Evolutionary conservation across 805 yeast species (phyloP).

Genomic region (Teunomyces tritomae): DNA sequence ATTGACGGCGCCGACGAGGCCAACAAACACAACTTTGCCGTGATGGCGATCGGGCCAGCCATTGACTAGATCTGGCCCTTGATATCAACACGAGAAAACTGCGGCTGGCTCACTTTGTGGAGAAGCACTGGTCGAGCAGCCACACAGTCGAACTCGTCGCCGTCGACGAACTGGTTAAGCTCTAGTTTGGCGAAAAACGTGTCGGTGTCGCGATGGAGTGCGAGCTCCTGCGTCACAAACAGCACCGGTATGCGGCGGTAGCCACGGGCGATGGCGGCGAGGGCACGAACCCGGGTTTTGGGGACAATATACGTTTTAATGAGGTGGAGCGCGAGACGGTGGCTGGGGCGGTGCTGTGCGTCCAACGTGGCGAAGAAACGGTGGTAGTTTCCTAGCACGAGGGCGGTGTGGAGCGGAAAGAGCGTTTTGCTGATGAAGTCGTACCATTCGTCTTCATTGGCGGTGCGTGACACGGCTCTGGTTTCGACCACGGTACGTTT

Average conservation of each 20-base stretch:
- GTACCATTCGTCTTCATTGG: conserved; percentile 14
- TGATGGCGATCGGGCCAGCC: conserved; percentile 74
- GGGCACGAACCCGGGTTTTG: conserved; percentile 56
- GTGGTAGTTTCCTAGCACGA: conserved; percentile 49
- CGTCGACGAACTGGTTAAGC: conserved; percentile 27
- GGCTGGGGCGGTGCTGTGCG: conserved; percentile 1
- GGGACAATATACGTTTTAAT: conserved; percentile 46
- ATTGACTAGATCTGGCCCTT: conserved; percentile 76
- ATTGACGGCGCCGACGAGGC: conserved; percentile 59
- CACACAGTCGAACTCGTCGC: conserved; percentile 29
- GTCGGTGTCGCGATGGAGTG: conserved; percentile 35
- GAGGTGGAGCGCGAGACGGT: conserved; percentile 20
- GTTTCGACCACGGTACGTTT: conserved; percentile 12
- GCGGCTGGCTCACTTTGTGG: conserved; percentile 31
- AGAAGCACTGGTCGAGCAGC: conserved; percentile 35
- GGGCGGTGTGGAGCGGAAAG: conserved; percentile 17
- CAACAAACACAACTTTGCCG: conserved; percentile 63
- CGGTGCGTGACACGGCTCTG: conserved; percentile 3
- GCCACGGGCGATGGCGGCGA: conserved; percentile 54
- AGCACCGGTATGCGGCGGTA: conserved; percentile 47
- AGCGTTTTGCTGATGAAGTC: conserved; percentile 11
- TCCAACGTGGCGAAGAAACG: conserved; percentile 41
- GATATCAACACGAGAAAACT: conserved; percentile 68
- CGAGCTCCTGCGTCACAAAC: conserved; percentile 37
- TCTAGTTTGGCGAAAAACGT: conserved; percentile 43